phyloP scores from a whole-genome alignment of 2,329 filamentous ascomycete species.

The Leptoxyphium fumago region DNA sequence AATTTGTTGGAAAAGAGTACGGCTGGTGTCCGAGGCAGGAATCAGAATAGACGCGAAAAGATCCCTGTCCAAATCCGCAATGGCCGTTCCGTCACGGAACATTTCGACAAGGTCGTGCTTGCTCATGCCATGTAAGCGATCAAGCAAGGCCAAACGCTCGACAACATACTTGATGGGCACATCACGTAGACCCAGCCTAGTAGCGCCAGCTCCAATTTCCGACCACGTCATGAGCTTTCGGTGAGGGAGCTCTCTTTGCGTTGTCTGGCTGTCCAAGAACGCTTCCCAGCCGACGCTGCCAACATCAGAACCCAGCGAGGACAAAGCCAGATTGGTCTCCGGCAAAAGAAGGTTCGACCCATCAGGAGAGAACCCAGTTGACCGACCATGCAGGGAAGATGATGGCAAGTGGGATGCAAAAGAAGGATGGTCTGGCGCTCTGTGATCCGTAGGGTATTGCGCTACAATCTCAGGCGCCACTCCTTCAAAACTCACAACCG shows the following conservation, averaged over 20 bases:
- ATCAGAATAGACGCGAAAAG: conserved; percentile 15
- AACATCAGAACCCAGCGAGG: conserved; percentile 28
- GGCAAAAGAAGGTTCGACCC: neutral
- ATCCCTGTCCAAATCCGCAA: conserved; percentile 14
- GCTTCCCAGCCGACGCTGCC: conserved; percentile 33
- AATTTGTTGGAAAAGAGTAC: conserved; percentile 28
- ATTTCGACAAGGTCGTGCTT: conserved; percentile 4
- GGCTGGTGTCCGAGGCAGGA: conserved; percentile 1
- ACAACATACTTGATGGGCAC: neutral
- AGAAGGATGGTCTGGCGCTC: conserved; percentile 1
- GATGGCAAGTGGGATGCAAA: neutral
- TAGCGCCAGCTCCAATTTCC: neutral
- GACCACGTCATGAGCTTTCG: neutral
- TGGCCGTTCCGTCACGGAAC: neutral
- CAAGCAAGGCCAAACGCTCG: neutral
- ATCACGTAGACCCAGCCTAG: neutral
- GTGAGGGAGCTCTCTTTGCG: neutral
- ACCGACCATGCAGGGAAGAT: neutral
- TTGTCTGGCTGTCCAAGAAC: conserved; percentile 19
- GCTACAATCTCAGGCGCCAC: neutral
- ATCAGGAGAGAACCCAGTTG: neutral
- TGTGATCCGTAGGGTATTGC: neutral
- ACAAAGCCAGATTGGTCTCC: conserved; percentile 12
- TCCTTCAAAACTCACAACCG: neutral
- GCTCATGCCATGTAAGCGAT: conserved; percentile 1